A percentile compares a stretch with the other conserved stretches of the same genome.
phyloP scores from a whole-genome alignment of 2,329 filamentous ascomycete species.

The Cladobotryum mycophilum region DNA sequence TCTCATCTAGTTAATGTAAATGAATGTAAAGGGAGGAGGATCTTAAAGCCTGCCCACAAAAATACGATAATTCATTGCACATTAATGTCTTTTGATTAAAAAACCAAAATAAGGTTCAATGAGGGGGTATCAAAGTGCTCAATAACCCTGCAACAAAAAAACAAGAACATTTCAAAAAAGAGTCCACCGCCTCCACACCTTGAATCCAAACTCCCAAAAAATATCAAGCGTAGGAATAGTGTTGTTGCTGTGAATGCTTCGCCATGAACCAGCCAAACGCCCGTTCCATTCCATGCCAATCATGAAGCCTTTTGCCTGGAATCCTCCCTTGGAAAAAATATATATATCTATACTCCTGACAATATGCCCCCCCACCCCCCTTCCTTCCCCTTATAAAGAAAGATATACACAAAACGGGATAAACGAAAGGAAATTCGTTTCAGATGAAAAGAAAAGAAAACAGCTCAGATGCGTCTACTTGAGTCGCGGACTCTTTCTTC shows the following conservation, averaged over 20 bases:
- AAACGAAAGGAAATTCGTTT: background rate
- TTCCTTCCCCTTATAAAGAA: background rate
- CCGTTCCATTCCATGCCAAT: too few relatives aligned
- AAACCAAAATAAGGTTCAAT: constrained; percentile 20
- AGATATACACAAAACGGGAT: background rate
- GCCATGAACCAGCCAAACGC: too few relatives aligned
- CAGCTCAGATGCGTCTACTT: constrained; percentile 20
- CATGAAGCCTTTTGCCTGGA: too few relatives aligned
- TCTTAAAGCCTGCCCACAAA: too few relatives aligned
- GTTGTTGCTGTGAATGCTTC: too few relatives aligned
- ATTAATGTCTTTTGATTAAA: background rate
- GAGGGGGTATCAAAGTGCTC: constrained; percentile 28
- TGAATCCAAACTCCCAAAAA: background rate
- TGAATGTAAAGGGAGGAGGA: too few relatives aligned
- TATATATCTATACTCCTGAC: background rate
- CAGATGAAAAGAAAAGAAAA: background rate
- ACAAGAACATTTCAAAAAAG: background rate
- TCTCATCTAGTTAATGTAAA: too few relatives aligned
- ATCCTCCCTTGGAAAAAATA: too few relatives aligned
- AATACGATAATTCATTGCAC: background rate
- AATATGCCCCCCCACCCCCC: background rate
- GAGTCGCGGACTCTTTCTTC: constrained; percentile 51
- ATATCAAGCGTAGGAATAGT: too few relatives aligned
- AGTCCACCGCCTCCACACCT: background rate
- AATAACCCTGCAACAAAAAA: constrained; percentile 23